Conservation (phyloP, 257 asterid species). For the Plantago ovata region DNA sequence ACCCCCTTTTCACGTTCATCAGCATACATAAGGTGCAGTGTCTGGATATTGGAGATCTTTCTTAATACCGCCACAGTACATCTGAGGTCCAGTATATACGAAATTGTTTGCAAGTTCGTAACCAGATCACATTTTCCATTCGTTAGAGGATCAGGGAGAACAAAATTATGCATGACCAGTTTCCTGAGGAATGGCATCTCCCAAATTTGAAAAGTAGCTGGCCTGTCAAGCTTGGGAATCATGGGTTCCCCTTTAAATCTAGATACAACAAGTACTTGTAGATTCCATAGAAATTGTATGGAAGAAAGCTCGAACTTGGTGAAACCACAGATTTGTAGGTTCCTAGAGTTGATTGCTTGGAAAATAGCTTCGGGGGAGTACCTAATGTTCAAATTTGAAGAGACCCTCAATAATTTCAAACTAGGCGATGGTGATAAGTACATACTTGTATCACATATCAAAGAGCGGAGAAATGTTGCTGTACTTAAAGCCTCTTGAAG, state of each 20-base stretch:
- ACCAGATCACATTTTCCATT: not conserved
- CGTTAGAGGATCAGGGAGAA: conserved; percentile 6
- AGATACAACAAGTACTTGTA: not conserved
- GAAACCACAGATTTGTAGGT: not conserved
- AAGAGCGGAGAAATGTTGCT: not conserved
- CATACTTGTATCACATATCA: not conserved
- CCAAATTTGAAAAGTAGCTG: conserved; percentile 5
- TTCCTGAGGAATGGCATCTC: conserved; percentile 17
- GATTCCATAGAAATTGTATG: conserved; percentile 1
- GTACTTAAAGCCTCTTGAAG: too few relatives aligned
- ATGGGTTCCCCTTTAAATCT: not conserved
- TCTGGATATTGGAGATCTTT: conserved; percentile 16
- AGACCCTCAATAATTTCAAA: not conserved
- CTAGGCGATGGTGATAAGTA: not conserved
- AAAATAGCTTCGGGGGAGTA: not conserved
- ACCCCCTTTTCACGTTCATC: not conserved
- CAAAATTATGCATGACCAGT: not conserved
- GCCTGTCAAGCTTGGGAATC: not conserved
- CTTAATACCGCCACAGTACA: conserved; percentile 2
- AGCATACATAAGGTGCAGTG: not conserved
- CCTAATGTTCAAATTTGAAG: not conserved
- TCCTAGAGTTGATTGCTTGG: not conserved
- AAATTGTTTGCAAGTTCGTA: conserved; percentile 15
- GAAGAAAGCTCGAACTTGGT: not conserved
- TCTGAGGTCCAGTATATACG: not conserved